Conservation (phyloP, 805 yeast genomes). For the Saccharomycopsis fibuligera region DNA sequence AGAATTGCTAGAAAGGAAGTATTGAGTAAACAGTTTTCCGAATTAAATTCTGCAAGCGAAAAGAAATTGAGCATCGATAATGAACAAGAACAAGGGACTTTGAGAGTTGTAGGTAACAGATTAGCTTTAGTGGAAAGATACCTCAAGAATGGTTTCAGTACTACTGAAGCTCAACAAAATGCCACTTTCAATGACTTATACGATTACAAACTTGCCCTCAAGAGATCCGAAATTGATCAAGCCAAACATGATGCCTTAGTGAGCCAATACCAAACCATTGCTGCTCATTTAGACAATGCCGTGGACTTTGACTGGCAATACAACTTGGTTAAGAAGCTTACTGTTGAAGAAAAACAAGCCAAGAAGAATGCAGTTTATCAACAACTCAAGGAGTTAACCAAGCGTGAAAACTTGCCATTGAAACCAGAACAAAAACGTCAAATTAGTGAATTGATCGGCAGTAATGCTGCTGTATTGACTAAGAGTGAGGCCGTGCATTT, state of each 20-base stretch:
- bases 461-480: slow-evolving; percentile 29
- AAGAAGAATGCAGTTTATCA: slow-evolving; percentile 23
- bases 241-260: slow-evolving; percentile 25
- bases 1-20: slow-evolving; percentile 29
- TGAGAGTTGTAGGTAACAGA: slow-evolving; percentile 43
- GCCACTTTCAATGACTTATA: slow-evolving; percentile 47
- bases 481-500: slow-evolving; percentile 32
- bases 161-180: slow-evolving; percentile 51
- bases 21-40: slow-evolving; percentile 30
- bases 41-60: slow-evolving; percentile 23
- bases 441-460: slow-evolving; percentile 33
- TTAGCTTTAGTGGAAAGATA: slow-evolving; percentile 47
- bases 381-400: slow-evolving; percentile 33
- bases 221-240: slow-evolving; percentile 32
- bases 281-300: slow-evolving; percentile 33
- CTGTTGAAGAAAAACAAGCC: slow-evolving; percentile 27
- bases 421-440: slow-evolving; percentile 33
- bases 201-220: slow-evolving; percentile 36
- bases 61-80: slow-evolving; percentile 27
- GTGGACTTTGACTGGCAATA: slow-evolving; percentile 38
- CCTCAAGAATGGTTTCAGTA: slow-evolving; percentile 50
- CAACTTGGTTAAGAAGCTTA: slow-evolving; percentile 32
- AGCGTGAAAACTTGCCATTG: slow-evolving; percentile 29
- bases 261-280: slow-evolving; percentile 33
- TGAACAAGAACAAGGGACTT: slow-evolving; percentile 25